Base-by-base conservation (phyloP, 2,329 filamentous ascomycete species). In the Pestalotiopsis sp. region DNA sequence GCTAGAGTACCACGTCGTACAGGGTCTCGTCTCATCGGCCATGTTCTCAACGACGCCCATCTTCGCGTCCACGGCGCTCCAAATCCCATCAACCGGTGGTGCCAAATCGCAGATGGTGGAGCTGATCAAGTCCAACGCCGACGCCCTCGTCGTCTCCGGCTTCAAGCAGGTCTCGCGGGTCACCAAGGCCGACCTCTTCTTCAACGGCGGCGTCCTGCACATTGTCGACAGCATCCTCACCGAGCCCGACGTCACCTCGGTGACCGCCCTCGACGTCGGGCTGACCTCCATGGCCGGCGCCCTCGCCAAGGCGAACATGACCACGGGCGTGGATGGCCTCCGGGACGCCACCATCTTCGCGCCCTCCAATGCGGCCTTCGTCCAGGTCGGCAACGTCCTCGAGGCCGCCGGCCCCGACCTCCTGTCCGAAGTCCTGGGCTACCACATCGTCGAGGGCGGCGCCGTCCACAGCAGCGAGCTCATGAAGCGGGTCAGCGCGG, bases 151-250 rank as follows among this genome's bases (percentile, higher is more conserved):
- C 17, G 31, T 70, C 14, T 70, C 67, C 1, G 66, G 68, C 23
- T 67, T 70, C 36, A 66, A 64, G 38, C 72, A 74, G 66, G 76
- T 77, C 25, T 77, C 77, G 66, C 72, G 75, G 64, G 73, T 78
- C 12, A 77, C 75, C 66, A 60, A 63, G 36, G 39, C 38, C 9
- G 78, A 82, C 73, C 71, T 80, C 41, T 65, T 57, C 20, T 78
- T 79, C 70, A 74, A 72, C 25, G 77, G 78, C 25, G 80, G 81
- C 9, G 72, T 81, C 14, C 73, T 82, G 31, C 81, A 83, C 69
- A 73, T 81, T 3, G 77, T 82, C 65, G 80, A 82, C 72, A 77
- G 75, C 12, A 75, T 82, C 27, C 75, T 82, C n/a, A 79, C 80
- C 6, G 78, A 79, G 11, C 81, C 81, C 0, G 66, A 72, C 0